These are phyloP conservation scores for Aschersonia sp. DNA, from an alignment of 2,329 filamentous ascomycete genomes.

Conservation along the genomic window DNA sequence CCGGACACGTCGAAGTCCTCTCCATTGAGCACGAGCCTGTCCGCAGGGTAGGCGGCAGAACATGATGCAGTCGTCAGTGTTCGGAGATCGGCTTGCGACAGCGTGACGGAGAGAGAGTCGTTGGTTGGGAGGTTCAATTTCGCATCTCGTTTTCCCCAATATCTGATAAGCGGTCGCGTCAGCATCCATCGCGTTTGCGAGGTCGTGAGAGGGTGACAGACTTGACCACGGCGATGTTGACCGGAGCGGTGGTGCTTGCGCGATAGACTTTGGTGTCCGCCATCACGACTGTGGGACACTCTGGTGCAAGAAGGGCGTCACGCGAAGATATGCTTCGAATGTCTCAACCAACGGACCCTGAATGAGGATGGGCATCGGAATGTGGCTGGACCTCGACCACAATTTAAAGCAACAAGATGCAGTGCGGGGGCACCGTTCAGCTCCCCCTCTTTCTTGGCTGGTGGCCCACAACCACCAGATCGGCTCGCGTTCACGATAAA, in stretches of 20 bases:
- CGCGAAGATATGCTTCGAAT: no score
- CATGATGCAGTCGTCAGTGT: constrained; percentile 94
- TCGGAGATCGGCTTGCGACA: constrained; percentile 84
- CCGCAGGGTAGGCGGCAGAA: constrained; percentile 53
- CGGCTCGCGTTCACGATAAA: no score
- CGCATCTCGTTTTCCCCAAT: constrained; percentile 96
- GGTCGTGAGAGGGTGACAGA: constrained; percentile 28
- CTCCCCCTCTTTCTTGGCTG: no score
- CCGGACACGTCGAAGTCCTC: constrained; percentile 71
- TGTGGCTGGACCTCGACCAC: background rate
- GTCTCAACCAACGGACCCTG: constrained; percentile 1
- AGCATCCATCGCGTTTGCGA: no score
- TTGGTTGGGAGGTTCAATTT: constrained; percentile 96
- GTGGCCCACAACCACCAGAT: no score
- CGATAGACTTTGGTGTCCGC: constrained; percentile 55
- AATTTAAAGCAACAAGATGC: background rate
- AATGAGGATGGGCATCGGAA: background rate
- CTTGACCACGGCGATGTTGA: constrained; percentile 98
- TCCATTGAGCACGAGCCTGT: constrained; percentile 76
- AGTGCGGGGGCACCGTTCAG: no score
- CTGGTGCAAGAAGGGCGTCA: background rate
- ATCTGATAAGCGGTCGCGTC: constrained; percentile 15
- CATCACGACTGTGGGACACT: constrained; percentile 16
- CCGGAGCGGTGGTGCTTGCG: constrained; percentile 89
- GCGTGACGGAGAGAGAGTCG: constrained; percentile 90